Conservation (phyloP, 2,329 filamentous ascomycete species). For the Cladophialophora psammophila region DNA sequence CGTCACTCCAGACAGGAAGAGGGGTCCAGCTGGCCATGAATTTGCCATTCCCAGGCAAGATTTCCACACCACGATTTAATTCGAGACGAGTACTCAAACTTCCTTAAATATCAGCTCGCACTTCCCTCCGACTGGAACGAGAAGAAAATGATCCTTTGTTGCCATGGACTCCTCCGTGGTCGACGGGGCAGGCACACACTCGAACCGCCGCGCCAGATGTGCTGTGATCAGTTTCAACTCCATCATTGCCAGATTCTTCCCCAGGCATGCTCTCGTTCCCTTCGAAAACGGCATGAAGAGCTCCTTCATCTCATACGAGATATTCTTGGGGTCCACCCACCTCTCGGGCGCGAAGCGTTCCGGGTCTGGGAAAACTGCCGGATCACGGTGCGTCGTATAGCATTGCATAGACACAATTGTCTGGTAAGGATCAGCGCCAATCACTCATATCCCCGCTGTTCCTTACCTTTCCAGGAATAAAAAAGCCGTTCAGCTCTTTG, state of each 20-base stretch:
- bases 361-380: conserved; percentile 25
- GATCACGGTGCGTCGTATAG: conserved; percentile 28
- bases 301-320: conserved; percentile 9
- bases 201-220: conserved; percentile 26
- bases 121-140: conserved; percentile 21
- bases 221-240: conserved; percentile 38
- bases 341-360: conserved; percentile 24
- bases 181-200: neutral
- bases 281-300: conserved; percentile 36
- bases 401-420: conserved; percentile 29
- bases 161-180: conserved; percentile 24
- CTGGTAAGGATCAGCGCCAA: neutral
- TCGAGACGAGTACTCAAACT: no score
- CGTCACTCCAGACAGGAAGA: no score
- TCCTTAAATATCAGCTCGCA: conserved; percentile 22
- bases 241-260: conserved; percentile 39
- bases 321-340: conserved; percentile 19
- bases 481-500: conserved; percentile 18
- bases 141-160: conserved; percentile 26
- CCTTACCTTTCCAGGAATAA: conserved; percentile 23
- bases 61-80: no score
- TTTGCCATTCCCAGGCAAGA: no score
- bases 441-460: no score
- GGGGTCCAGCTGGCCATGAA: no score
- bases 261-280: conserved; percentile 37